phyloP scores from a whole-genome alignment of 1,139 yeast genomes.

The Sugiyamaella xylanicola region DNA sequence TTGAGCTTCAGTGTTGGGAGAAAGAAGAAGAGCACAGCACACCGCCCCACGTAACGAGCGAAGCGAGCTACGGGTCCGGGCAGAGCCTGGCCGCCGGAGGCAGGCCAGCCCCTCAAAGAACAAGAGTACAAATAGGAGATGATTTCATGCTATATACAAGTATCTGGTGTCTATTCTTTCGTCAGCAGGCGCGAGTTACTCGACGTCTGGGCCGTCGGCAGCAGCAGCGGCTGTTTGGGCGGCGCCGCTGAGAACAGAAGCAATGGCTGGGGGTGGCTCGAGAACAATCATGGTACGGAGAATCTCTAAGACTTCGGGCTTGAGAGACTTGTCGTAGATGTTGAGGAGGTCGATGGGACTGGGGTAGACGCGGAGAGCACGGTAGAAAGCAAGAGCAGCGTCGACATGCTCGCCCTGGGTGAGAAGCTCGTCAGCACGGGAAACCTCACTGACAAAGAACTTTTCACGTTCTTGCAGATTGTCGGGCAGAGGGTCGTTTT shows the following conservation, averaged over 20 bases:
- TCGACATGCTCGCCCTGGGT: conserved; percentile 48
- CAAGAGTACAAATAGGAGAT: background rate
- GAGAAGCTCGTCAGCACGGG: conserved; percentile 64
- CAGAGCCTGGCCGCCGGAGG: background rate
- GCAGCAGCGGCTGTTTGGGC: conserved; percentile 34
- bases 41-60: background rate
- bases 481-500: conserved; percentile 73
- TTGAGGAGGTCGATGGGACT: conserved; percentile 89
- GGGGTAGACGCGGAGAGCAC: conserved; percentile 93
- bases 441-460: conserved; percentile 80
- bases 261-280: conserved; percentile 81
- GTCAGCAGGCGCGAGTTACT: conserved; percentile 24
- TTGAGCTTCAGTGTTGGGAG: no score
- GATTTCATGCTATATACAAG: conserved; percentile 14
- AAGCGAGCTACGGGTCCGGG: background rate
- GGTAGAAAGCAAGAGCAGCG: conserved; percentile 88
- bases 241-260: conserved; percentile 61
- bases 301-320: conserved; percentile 77
- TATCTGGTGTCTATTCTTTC: conserved; percentile 3
- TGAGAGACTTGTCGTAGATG: conserved; percentile 85
- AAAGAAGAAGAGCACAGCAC: background rate
- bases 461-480: conserved; percentile 69
- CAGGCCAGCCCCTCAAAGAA: background rate
- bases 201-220: conserved; percentile 32
- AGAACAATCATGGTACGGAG: conserved; percentile 87